Conservation (phyloP, 805 yeast genomes). For the Danielia reshetovae region DNA sequence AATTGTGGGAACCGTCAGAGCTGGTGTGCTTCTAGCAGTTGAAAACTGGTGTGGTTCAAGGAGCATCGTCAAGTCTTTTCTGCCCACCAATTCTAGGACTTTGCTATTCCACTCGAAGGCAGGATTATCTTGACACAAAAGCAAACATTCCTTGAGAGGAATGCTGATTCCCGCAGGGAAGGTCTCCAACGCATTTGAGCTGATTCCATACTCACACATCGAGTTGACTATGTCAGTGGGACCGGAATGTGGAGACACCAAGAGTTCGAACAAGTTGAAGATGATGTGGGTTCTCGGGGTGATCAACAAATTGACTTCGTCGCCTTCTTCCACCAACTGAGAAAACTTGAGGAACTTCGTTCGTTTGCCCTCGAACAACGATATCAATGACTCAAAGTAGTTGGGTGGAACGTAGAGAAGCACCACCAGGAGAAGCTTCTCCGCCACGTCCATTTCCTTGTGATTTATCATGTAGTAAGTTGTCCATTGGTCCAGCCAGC, state of each 20-base stretch:
- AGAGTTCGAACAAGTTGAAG: constrained; percentile 56
- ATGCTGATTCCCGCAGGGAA: constrained; percentile 70
- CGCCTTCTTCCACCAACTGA: constrained; percentile 59
- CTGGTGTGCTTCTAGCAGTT: constrained; percentile 5
- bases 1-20: not conserved
- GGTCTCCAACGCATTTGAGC: constrained; percentile 52
- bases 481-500: constrained; percentile 70
- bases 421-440: constrained; percentile 41
- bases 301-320: constrained; percentile 52
- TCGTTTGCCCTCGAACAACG: constrained; percentile 42
- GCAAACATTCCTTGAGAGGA: constrained; percentile 62
- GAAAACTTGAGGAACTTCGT: constrained; percentile 63
- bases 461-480: constrained; percentile 45
- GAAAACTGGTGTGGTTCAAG: constrained; percentile 8
- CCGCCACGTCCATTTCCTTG: constrained; percentile 31
- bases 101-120: constrained; percentile 44
- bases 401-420: constrained; percentile 58
- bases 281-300: constrained; percentile 66
- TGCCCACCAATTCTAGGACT: constrained; percentile 56
- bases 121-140: constrained; percentile 49
- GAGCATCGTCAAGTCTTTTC: constrained; percentile 55
- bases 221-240: constrained; percentile 55
- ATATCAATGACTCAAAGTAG: constrained; percentile 50
- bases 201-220: constrained; percentile 56
- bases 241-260: constrained; percentile 51